Evolutionary conservation across 495 filamentous ascomycete genomes (phyloP), one percentile per base, ranked within the genome.

Genomic region (Penicillium mononematosum): DNA sequence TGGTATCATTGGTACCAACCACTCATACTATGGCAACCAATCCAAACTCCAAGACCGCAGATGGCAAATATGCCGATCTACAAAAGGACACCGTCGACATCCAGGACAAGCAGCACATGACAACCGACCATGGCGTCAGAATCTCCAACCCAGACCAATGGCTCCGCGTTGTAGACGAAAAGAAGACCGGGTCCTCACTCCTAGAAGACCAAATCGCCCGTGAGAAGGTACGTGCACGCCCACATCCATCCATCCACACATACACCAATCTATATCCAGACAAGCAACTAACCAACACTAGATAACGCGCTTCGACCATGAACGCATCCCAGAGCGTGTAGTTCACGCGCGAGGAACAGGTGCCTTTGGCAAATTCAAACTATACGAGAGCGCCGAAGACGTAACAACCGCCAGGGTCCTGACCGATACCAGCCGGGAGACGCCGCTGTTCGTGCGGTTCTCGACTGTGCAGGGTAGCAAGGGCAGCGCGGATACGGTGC

Each of bases 291-390:
- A 53, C 16, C 12, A n/a, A 25, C 5, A 32, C 14, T 45, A 91
- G 88, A 89, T 91, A 45, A 82, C 85, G 66, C 82, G 85, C 55
- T 93, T 96, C 65, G 90, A 94, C 63, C 90, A 94, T 60, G 90
- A 96, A 70, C 83, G 91, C 50, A 93, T 94, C 50, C 91, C 91
- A 3, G 91, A 95, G 72, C 80, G 92, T 50, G 91, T 95, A 14
- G 90, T 96, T 5, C 92, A 96, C 66, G 92, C 92, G 27, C 88
- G 91, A 32, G 92, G 91, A 20, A 75, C 83, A 14, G 92, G 85
- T 38, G 91, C 92, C 17, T 95, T 94, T 62, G 92, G 92, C 12
- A 90, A 81, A 29, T 96, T 95, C 76, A 88, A 78, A 52, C 73
- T 96, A 2, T 79, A 81, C 54, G 80, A 93, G 70, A 86, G 85